phyloP scores from a whole-genome alignment of 2,329 filamentous ascomycete species.

The Talaromyces sp. region DNA sequence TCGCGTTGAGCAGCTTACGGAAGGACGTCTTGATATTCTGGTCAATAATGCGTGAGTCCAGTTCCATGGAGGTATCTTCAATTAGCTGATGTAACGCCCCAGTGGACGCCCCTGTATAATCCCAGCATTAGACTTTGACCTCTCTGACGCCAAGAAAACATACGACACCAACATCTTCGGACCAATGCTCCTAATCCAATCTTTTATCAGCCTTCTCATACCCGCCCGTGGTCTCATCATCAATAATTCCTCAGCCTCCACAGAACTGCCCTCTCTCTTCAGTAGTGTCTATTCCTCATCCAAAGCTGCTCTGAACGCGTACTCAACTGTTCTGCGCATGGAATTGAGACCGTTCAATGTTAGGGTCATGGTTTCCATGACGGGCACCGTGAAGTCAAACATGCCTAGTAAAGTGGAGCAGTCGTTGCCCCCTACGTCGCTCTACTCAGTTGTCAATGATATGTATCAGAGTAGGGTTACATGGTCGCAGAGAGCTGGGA shows the following conservation, averaged over 20 bases:
- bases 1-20: background rate
- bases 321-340: background rate
- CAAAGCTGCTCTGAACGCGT: background rate
- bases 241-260: background rate
- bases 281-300: background rate
- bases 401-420: background rate
- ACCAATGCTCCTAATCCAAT: background rate
- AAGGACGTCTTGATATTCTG: background rate
- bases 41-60: background rate
- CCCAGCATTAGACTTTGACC: background rate
- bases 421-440: background rate
- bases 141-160: background rate
- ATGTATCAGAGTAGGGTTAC: background rate
- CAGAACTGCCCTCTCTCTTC: background rate
- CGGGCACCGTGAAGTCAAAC: background rate
- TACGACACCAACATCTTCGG: background rate
- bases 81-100: background rate
- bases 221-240: background rate
- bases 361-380: background rate
- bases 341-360: background rate
- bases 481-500: background rate
- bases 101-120: background rate
- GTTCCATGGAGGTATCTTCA: background rate
- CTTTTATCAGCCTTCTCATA: background rate
- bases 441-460: background rate